phyloP scores from a whole-genome alignment of 2,329 filamentous ascomycete genomes.

The Penicillium sp. region DNA sequence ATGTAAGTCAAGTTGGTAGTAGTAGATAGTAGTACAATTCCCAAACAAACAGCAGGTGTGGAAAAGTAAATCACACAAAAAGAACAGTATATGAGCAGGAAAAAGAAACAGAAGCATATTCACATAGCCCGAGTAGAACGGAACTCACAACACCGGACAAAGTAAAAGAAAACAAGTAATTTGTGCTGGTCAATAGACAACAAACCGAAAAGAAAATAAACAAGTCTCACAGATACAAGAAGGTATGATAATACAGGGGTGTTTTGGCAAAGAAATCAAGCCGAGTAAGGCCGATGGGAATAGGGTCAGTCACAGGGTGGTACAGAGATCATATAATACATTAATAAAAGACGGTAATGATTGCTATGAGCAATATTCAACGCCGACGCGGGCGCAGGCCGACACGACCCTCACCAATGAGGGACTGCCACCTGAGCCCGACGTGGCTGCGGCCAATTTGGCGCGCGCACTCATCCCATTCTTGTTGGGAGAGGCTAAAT shows the following conservation, averaged over 20 bases:
- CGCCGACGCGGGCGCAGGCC: slow-evolving; percentile 39
- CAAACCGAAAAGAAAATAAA: not conserved
- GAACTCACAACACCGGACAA: not conserved
- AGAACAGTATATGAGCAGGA: not conserved
- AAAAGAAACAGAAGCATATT: slow-evolving; percentile 1
- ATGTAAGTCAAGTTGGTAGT: not conserved
- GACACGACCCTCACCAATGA: slow-evolving; percentile 46
- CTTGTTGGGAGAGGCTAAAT: slow-evolving; percentile 43
- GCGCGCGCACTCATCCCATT: slow-evolving; percentile 49
- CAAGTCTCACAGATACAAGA: slow-evolving; percentile 1
- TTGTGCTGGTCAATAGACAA: slow-evolving; percentile 6
- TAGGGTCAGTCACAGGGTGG: slow-evolving; percentile 11
- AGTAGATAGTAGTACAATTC: slow-evolving; percentile 10
- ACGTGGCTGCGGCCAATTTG: slow-evolving; percentile 43
- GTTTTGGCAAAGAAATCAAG: slow-evolving; percentile 12
- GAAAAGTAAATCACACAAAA: slow-evolving; percentile 1
- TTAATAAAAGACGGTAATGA: slow-evolving; percentile 5
- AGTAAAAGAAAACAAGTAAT: not conserved
- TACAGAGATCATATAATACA: slow-evolving; percentile 21
- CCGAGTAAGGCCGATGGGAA: slow-evolving; percentile 5
- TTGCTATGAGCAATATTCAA: not conserved
- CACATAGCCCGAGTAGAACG: slow-evolving; percentile 9
- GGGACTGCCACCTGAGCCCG: slow-evolving; percentile 44
- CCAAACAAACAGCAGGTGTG: slow-evolving; percentile 2
- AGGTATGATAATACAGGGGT: slow-evolving; percentile 24